Percentiles rank a stretch among this genome's conserved stretches.
These are phyloP conservation scores for Arabidopsis arenosa DNA, from an alignment of 345 rosid species.

Conservation along the genomic window DNA sequence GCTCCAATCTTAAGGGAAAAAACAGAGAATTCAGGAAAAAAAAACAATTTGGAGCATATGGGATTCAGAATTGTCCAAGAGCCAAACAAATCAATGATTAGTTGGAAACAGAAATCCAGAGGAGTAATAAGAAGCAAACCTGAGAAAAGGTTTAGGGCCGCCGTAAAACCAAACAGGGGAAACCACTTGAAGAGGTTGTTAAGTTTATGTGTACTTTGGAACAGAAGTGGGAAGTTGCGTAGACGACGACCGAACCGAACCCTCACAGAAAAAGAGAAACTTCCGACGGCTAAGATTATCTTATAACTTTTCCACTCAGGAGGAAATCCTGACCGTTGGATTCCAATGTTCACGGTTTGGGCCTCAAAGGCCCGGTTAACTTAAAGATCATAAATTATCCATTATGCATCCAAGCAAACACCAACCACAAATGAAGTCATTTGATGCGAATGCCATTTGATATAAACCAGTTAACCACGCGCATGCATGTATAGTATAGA, in stretches of 20 bases:
- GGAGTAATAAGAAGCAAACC: slow-evolving; percentile 1
- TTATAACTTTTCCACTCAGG: neutral
- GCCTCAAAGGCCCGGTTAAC: slow-evolving; percentile 22
- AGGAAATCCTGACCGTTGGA: slow-evolving; percentile 32
- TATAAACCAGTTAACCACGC: neutral
- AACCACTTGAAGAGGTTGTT: slow-evolving; percentile 7
- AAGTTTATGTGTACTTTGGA: slow-evolving; percentile 14
- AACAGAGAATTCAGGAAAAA: neutral
- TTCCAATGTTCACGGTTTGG: slow-evolving; percentile 7
- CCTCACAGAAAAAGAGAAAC: slow-evolving; percentile 16
- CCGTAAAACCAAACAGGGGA: slow-evolving; percentile 17
- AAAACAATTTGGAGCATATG: neutral
- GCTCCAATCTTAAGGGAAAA: neutral
- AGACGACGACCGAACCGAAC: slow-evolving; percentile 24
- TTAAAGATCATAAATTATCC: neutral
- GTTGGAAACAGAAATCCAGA: neutral
- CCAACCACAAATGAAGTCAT: neutral
- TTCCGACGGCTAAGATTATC: slow-evolving; percentile 33
- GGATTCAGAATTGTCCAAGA: neutral
- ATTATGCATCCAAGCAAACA: neutral
- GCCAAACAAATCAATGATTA: neutral
- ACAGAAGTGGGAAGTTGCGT: slow-evolving; percentile 28
- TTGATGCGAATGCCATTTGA: neutral
- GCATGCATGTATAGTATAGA: neutral
- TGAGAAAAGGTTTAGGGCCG: neutral